Conservation (phyloP, 768 basidiomycete genomes). For the Termitomyces sp. region DNA sequence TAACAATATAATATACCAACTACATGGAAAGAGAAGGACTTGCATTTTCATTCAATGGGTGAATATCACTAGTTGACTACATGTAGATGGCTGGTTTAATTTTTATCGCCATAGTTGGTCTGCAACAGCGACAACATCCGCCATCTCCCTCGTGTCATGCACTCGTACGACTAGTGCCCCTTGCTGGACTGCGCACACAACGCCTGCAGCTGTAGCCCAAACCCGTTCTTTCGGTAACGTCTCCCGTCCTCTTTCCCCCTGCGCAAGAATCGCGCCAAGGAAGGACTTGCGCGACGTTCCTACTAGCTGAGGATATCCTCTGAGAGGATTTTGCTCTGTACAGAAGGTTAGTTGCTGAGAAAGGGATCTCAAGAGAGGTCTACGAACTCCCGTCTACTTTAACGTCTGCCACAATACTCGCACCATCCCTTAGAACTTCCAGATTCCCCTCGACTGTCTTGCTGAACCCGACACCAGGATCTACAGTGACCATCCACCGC, state of each 20-base stretch:
- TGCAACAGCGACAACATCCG: constrained; percentile 68
- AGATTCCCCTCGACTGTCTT: constrained; percentile 78
- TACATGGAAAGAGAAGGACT: no score
- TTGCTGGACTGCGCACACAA: constrained; percentile 72
- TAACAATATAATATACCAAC: no score
- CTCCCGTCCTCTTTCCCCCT: constrained; percentile 46
- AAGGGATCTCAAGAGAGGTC: background rate
- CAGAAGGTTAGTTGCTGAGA: background rate
- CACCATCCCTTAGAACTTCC: constrained; percentile 54
- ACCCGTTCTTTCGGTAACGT: constrained; percentile 64
- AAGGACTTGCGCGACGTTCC: constrained; percentile 86
- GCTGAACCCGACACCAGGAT: constrained; percentile 95
- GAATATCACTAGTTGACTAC: no score
- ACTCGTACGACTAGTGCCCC: constrained; percentile 73
- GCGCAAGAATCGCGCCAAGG: constrained; percentile 61
- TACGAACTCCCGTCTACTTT: constrained; percentile 26
- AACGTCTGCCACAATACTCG: constrained; percentile 40
- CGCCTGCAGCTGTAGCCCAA: constrained; percentile 78
- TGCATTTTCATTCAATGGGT: no score
- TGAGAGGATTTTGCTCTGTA: constrained; percentile 42
- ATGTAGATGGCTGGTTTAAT: background rate
- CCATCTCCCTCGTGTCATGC: constrained; percentile 73
- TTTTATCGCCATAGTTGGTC: constrained; percentile 49
- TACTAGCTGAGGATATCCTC: constrained; percentile 64
- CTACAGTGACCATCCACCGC: constrained; percentile 85